Percentiles rank a stretch among this genome's conserved stretches.
Conservation (phyloP, 768 basidiomycete species). For the Arthromyces matolae region DNA sequence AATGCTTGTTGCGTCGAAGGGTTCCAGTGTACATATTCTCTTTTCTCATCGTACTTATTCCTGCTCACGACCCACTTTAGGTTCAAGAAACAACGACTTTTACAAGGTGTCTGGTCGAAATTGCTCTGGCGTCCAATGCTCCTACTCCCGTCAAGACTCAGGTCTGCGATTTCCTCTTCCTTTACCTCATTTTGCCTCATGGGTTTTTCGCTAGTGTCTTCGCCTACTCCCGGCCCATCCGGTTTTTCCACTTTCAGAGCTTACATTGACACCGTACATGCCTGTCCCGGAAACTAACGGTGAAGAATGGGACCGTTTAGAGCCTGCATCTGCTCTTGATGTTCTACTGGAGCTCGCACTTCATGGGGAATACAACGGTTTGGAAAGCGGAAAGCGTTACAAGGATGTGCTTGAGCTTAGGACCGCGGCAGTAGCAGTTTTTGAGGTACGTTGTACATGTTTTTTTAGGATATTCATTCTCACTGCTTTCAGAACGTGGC, state of each 20-base stretch:
- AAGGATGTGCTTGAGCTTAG: slow-evolving; percentile 74
- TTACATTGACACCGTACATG: slow-evolving; percentile 70
- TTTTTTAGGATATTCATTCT: slow-evolving; percentile 2
- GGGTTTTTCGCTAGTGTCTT: slow-evolving; percentile 34
- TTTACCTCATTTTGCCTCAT: slow-evolving; percentile 3
- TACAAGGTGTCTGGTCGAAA: slow-evolving; percentile 79
- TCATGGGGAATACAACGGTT: slow-evolving; percentile 85
- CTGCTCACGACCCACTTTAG: slow-evolving; percentile 28
- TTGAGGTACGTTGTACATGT: slow-evolving; percentile 55
- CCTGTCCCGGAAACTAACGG: slow-evolving; percentile 80
- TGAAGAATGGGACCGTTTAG: slow-evolving; percentile 90
- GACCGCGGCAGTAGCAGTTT: slow-evolving; percentile 72
- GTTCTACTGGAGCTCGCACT: slow-evolving; percentile 78
- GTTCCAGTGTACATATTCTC: slow-evolving; percentile 47
- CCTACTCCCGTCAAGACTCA: slow-evolving; percentile 86
- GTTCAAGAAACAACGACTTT: slow-evolving; percentile 54
- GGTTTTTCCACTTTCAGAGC: slow-evolving; percentile 60
- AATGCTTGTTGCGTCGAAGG: slow-evolving; percentile 77
- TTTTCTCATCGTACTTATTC: not conserved
- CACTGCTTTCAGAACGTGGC: slow-evolving; percentile 59
- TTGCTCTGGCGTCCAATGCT: slow-evolving; percentile 91
- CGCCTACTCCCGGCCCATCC: slow-evolving; percentile 43
- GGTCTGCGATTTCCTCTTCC: slow-evolving; percentile 35
- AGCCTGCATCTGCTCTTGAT: slow-evolving; percentile 76
- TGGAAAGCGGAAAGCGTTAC: slow-evolving; percentile 50